Base-by-base conservation (phyloP, 2,329 filamentous ascomycete genomes). In the Peltaster fructicola region DNA sequence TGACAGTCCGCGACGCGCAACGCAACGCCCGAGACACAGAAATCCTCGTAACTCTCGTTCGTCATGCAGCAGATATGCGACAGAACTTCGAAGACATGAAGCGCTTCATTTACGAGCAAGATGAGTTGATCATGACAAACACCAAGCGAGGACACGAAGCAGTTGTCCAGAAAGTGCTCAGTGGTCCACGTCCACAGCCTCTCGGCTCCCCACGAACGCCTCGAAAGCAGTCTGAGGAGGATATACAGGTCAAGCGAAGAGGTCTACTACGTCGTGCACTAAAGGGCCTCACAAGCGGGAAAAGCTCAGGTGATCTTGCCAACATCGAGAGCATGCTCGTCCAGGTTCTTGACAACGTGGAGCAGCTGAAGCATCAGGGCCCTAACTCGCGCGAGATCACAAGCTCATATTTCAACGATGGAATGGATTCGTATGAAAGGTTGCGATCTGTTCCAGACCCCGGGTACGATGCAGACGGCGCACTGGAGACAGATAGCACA, bases 21-120 rank as follows among this genome's bases (percentile, higher is more conserved):
- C 74, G 88, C 31, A 95, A 88, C 52, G 88, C 88, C 22, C 70
- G 88, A 21, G 88, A 98, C 43, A 95, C 88, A 0, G 88, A 98
- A 52, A 93, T 98, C 27, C 61, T 98, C 10, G 80, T 93, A 22
- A 85, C 88, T 1, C 68, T 98, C 15, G 88, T 98, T 32, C 75
- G 85, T 31, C 84, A 82, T 27, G 85, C 88, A 4, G 75, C 88
- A 8, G 88, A 98, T 53, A 95, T 95, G 84, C 80, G 85, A 35
- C 90, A 79, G 39, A 90, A 81, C 1, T 91, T 95, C 45, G 80
- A 91, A 37, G 84, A 92, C 41, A 78, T 98, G 64, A 93, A 88
- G 59, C 77, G 74, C 35, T 75, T 91, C 44, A 76, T 98, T 32
- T 75, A 77, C 24, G 77, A 90, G 36, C 85, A 90, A 31, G 85